Evolutionary conservation across 2,329 filamentous ascomycete species (phyloP), one percentile per base, ranked within the genome.

Genomic region (Rhynchosporium graminicola): DNA sequence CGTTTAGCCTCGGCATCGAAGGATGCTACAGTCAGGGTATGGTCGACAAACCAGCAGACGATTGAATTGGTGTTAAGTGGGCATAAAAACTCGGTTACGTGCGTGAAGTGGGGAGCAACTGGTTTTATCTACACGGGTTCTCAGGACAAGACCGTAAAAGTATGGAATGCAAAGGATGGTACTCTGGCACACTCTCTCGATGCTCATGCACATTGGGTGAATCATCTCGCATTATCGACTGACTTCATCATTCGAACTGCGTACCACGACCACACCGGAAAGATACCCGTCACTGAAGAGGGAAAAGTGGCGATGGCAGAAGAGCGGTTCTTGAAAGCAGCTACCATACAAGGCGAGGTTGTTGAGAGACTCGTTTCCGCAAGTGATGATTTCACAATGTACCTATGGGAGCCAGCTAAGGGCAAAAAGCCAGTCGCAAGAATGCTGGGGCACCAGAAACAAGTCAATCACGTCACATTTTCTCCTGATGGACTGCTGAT

Each of bases 321-420:
- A 74, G 84, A 89, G 69, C 85, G 92, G 31, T 98, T 97, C 73
- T 87, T 95, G 70, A 91, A 92, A 74, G 92, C 92, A 1, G 91
- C 92, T 4, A 90, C 82, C 2, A 82, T 92, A 33, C 85, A 88
- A 67, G 90, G 90, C 31, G 86, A 88, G 72, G 81, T 96, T 28
- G 86, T 90, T 0, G 95, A 99, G 78, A 85, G 91, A 33, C 78
- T 98, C 3, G 90, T 96, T 2, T 96, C 92, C 8, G 95, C 94
- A 2, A 94, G 89, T 68, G 95, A 98, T 73, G 95, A 99, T 76
- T 96, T 93, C 75, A 97, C 93, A 5, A 94, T 99, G 84, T 97
- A 92, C 74, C 83, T 99, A 7, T 99, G 94, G 94, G 91, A 96
- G 64, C 93, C 93, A 0, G 82, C 87, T 9, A 82, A 81, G 48